phyloP scores from a whole-genome alignment of 2,329 filamentous ascomycete genomes.

The Microsporum canis region DNA sequence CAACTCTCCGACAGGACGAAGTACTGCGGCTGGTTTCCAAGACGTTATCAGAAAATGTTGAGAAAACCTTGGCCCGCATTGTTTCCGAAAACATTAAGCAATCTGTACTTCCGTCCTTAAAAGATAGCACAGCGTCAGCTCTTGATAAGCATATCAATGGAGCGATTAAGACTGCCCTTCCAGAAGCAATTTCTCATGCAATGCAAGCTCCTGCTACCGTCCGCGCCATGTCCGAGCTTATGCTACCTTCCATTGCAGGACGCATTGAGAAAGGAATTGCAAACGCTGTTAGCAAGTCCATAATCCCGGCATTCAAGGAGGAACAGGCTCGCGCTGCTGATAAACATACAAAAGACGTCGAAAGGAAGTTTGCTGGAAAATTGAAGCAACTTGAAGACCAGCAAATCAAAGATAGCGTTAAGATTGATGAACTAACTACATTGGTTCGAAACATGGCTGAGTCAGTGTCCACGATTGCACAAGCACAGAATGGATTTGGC shows the following conservation, averaged over 20 bases:
- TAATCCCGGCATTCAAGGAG: slow-evolving; percentile 56
- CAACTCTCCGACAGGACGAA: slow-evolving; percentile 56
- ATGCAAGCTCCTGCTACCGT: slow-evolving; percentile 64
- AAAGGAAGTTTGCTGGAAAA: slow-evolving; percentile 46
- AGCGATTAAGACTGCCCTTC: slow-evolving; percentile 61
- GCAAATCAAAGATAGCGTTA: slow-evolving; percentile 44
- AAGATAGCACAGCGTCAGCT: slow-evolving; percentile 53
- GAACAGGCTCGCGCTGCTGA: slow-evolving; percentile 56
- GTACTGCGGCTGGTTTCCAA: slow-evolving; percentile 57
- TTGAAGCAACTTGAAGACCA: slow-evolving; percentile 42
- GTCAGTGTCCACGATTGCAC: slow-evolving; percentile 35
- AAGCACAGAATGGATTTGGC: slow-evolving; percentile 33
- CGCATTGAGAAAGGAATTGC: slow-evolving; percentile 60
- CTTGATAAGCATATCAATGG: slow-evolving; percentile 61
- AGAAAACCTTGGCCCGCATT: slow-evolving; percentile 65
- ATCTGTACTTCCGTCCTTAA: slow-evolving; percentile 63
- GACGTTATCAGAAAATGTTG: slow-evolving; percentile 59
- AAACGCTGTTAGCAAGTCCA: slow-evolving; percentile 47
- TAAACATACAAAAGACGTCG: slow-evolving; percentile 56
- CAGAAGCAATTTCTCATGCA: slow-evolving; percentile 53
- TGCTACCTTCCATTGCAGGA: slow-evolving; percentile 54
- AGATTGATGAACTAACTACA: slow-evolving; percentile 49
- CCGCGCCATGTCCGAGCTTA: slow-evolving; percentile 59
- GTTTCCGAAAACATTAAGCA: slow-evolving; percentile 65
- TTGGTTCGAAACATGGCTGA: slow-evolving; percentile 47